phyloP scores from a whole-genome alignment of 192 early-diverging fungal genomes.

The Podila minutissima region DNA sequence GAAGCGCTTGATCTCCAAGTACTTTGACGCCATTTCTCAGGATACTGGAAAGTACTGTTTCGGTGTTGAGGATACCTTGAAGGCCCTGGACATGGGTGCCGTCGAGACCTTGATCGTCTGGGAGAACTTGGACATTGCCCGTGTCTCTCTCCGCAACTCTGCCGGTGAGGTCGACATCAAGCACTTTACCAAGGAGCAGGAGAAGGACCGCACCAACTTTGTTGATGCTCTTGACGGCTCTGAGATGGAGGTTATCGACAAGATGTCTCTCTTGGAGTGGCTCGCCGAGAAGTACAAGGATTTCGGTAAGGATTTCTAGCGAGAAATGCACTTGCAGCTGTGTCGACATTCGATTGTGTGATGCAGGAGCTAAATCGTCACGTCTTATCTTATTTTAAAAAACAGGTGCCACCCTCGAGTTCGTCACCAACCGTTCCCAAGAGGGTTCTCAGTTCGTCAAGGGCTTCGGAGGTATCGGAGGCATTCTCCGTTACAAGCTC shows the following conservation, averaged over 20 bases:
- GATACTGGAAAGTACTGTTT: slow-evolving; percentile 98
- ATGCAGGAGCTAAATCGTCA: neutral
- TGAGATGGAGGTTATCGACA: slow-evolving; percentile 87
- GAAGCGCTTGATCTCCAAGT: slow-evolving; percentile 95
- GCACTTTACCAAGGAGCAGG: slow-evolving; percentile 88
- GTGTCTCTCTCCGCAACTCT: slow-evolving; percentile 82
- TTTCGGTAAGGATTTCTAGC: slow-evolving; percentile 64
- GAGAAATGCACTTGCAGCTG: neutral
- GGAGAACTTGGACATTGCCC: slow-evolving; percentile 90
- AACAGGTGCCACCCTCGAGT: slow-evolving; percentile 85
- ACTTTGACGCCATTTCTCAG: slow-evolving; percentile 97
- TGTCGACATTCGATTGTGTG: neutral
- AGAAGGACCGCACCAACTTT: slow-evolving; percentile 81
- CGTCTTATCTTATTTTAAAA: neutral
- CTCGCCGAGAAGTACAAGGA: slow-evolving; percentile 98
- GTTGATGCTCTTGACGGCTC: slow-evolving; percentile 69
- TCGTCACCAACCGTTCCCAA: slow-evolving; percentile 94
- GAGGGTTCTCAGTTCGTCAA: slow-evolving; percentile 98
- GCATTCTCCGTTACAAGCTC: slow-evolving; percentile 95
- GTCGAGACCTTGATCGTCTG: slow-evolving; percentile 98
- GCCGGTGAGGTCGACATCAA: slow-evolving; percentile 68
- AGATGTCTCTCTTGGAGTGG: slow-evolving; percentile 93
- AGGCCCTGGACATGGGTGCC: slow-evolving; percentile 96
- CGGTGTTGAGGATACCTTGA: slow-evolving; percentile 95
- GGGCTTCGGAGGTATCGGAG: slow-evolving; percentile 99